Percentiles rank a stretch among this genome's conserved stretches.
Conservation (phyloP, 352 stramenopile species). For the Sclerospora graminicola region DNA sequence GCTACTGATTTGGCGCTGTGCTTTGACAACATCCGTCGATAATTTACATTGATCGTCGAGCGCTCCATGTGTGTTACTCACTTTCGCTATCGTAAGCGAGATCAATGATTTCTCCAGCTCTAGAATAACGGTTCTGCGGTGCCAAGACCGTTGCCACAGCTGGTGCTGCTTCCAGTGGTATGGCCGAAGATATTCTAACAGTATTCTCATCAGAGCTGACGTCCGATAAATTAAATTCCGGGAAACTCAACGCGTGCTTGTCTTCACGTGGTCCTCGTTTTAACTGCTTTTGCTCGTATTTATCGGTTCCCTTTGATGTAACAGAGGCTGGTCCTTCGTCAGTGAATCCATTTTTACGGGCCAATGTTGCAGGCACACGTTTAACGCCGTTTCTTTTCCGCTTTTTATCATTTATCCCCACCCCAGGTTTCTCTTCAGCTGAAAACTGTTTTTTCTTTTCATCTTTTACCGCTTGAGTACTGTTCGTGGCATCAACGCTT, state of each 20-base stretch:
- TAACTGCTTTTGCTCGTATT: slow-evolving; percentile 6
- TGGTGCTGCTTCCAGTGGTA: slow-evolving; percentile 6
- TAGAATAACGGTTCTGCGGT: slow-evolving; percentile 5
- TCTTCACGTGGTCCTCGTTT: slow-evolving; percentile 10
- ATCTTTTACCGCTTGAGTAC: slow-evolving; percentile 2
- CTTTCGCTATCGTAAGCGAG: slow-evolving; percentile 42
- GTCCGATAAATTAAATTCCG: slow-evolving; percentile 26
- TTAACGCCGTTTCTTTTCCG: slow-evolving; percentile 24
- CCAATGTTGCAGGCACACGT: neutral
- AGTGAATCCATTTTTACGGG: slow-evolving; percentile 1
- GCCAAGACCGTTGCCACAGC: slow-evolving; percentile 4
- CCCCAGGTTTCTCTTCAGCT: slow-evolving; percentile 7
- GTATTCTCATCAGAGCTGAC: slow-evolving; percentile 28
- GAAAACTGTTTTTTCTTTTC: slow-evolving; percentile 4
- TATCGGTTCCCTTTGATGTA: slow-evolving; percentile 7
- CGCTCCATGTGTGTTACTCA: slow-evolving; percentile 10
- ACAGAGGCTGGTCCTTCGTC: neutral
- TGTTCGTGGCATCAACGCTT: slow-evolving; percentile 2
- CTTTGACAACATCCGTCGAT: neutral
- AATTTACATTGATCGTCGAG: neutral
- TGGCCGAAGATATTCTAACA: slow-evolving; percentile 15
- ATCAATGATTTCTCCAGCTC: slow-evolving; percentile 28
- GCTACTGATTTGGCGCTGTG: too few relatives aligned
- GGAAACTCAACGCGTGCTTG: slow-evolving; percentile 3
- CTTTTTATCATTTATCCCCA: slow-evolving; percentile 15